Evolutionary conservation across 192 early-diverging fungal species (phyloP).

Genomic region (Jimgerdemannia flammicorona): DNA sequence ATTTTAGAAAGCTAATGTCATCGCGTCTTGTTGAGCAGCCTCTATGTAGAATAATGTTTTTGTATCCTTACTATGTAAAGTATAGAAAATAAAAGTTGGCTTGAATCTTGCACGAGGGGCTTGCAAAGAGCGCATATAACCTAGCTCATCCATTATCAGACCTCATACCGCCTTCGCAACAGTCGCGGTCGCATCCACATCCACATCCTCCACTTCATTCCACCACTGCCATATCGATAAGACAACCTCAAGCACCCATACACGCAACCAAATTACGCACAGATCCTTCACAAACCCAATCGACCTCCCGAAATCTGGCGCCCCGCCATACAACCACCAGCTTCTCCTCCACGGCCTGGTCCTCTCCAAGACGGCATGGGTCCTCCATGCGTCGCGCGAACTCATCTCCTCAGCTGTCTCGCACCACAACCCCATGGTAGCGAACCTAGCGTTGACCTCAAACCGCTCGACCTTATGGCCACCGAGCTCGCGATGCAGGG

Average conservation of each 20-base stretch:
- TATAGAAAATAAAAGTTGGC: too few relatives aligned
- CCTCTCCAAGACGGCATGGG: neutral
- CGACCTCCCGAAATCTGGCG: neutral
- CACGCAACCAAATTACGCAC: neutral
- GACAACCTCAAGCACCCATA: neutral
- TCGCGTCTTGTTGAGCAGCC: too few relatives aligned
- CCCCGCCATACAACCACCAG: neutral
- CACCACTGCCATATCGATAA: neutral
- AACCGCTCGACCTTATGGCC: conserved; percentile 44
- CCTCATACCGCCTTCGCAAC: neutral
- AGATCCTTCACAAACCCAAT: neutral
- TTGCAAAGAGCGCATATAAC: too few relatives aligned
- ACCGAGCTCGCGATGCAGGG: conserved; percentile 46
- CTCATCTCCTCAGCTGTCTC: conserved; percentile 36
- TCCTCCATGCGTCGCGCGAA: neutral
- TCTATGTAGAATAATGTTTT: too few relatives aligned
- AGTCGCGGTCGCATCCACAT: neutral
- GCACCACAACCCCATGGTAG: conserved; percentile 43
- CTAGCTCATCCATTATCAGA: neutral
- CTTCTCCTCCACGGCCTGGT: neutral
- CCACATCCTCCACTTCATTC: neutral
- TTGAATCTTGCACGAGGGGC: too few relatives aligned
- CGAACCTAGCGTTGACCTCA: conserved; percentile 39
- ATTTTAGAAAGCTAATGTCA: too few relatives aligned
- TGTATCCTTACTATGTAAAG: too few relatives aligned